phyloP scores from a whole-genome alignment of 2,329 filamentous ascomycete species.

The Stenocarpella maydis region DNA sequence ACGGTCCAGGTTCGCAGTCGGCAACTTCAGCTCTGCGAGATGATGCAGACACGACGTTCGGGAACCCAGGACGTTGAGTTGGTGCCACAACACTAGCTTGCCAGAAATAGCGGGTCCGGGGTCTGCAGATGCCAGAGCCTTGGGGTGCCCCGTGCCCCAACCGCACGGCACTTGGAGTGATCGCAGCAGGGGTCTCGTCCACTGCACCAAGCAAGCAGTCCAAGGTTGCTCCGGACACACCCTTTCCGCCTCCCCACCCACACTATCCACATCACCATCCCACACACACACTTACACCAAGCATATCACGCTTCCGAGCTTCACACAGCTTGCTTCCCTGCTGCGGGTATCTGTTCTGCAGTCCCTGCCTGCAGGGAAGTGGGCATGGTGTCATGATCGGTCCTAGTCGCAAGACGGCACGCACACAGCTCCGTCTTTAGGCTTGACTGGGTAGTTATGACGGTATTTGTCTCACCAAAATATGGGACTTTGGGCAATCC shows the following conservation, averaged over 20 bases:
- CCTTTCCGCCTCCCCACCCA: slow-evolving; percentile 17
- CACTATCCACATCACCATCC: too few species aligned
- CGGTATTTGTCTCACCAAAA: slow-evolving; percentile 23
- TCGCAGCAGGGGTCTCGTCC: slow-evolving; percentile 19
- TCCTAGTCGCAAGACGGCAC: neutral
- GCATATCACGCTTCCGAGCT: slow-evolving; percentile 17
- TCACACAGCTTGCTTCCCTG: slow-evolving; percentile 6
- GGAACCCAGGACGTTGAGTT: slow-evolving; percentile 12
- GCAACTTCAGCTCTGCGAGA: neutral
- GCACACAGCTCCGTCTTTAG: neutral
- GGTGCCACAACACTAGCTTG: slow-evolving; percentile 21
- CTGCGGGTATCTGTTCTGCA: neutral
- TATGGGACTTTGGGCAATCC: slow-evolving; percentile 26
- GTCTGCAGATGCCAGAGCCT: slow-evolving; percentile 30
- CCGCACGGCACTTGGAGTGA: slow-evolving; percentile 17
- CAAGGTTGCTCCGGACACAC: neutral
- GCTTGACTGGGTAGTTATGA: slow-evolving; percentile 14
- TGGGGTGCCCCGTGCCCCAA: slow-evolving; percentile 34
- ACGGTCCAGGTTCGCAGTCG: slow-evolving; percentile 7
- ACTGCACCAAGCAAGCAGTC: too few species aligned
- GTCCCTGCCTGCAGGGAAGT: neutral
- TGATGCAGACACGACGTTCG: slow-evolving; percentile 26
- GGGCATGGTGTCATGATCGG: slow-evolving; percentile 20
- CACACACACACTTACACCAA: neutral
- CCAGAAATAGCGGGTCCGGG: slow-evolving; percentile 28